phyloP scores from a whole-genome alignment of 108 stramenopile species.

The Discostella pseudostelligera region DNA sequence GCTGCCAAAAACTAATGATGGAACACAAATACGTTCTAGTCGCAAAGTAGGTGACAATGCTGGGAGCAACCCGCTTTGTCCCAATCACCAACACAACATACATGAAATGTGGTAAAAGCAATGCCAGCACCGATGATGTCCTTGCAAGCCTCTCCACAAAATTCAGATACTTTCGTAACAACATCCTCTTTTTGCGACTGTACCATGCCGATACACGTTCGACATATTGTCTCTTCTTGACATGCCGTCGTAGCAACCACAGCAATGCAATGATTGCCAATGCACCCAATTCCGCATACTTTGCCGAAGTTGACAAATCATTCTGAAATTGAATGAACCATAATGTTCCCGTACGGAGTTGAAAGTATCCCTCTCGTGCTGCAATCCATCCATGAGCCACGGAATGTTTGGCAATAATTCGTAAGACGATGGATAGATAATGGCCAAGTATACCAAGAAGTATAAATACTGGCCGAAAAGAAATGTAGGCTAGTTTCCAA shows the following conservation, averaged over 20 bases:
- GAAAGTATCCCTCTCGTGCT: conserved; percentile 41
- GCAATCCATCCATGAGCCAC: conserved; percentile 53
- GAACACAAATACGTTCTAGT: conserved; percentile 51
- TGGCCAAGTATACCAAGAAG: conserved; percentile 50
- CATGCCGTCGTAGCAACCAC: conserved; percentile 60
- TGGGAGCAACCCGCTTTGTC: conserved; percentile 50
- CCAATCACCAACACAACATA: conserved; percentile 43
- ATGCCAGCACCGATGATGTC: conserved; percentile 69
- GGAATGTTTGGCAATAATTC: conserved; percentile 39
- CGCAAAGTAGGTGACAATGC: conserved; percentile 54
- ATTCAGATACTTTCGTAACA: conserved; percentile 33
- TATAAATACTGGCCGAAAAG: conserved; percentile 51
- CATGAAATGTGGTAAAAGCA: conserved; percentile 66
- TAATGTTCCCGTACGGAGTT: conserved; percentile 38
- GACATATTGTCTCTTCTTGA: conserved; percentile 63
- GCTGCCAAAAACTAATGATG: conserved; percentile 55
- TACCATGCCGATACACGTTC: conserved; percentile 53
- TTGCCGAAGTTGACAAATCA: conserved; percentile 38
- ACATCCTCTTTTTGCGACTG: conserved; percentile 33
- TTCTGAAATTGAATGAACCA: conserved; percentile 57
- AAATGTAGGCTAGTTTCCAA: conserved; percentile 47
- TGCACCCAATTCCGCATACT: conserved; percentile 55
- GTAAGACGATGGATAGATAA: conserved; percentile 26
- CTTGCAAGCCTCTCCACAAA: conserved; percentile 50
- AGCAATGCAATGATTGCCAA: conserved; percentile 29